Evolutionary conservation across 2,329 filamentous ascomycete species (phyloP), one percentile per base, ranked within the genome.

Genomic region (Aureobasidium sp.): DNA sequence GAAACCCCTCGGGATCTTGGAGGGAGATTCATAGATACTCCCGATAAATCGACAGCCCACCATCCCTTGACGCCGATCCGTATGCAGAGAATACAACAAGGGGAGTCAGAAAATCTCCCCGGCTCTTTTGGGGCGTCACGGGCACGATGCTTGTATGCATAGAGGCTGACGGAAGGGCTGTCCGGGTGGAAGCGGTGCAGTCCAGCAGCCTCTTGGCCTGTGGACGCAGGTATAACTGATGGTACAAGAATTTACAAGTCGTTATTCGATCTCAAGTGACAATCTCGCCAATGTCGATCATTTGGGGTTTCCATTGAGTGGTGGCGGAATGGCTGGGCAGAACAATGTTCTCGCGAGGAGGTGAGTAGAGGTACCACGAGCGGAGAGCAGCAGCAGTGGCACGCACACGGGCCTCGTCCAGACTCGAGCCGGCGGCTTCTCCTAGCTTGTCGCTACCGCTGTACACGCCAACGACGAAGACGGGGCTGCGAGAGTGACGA

Each of bases 281-380:
- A 61, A 85, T 77, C 71, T 85, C 82, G 15, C 82, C 82, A 54
- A 78, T 74, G 71, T 85, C 82, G 60, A 85, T 74, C 71, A 82
- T 75, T 63, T 81, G 79, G n/a, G 81, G 78, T 68, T 76, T 78
- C 78, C 81, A 85, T 29, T 50, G 24, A 19, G 50, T 70, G 40
- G 72, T 74, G 62, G 75, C 72, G 65, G 72, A 78, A 64, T 80
- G 79, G 66, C 79, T 82, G 29, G 82, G 82, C 60, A 82, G 70
- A 35, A 77, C 76, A 7, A 78, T 74, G 27, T 79, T 73, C 37
- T 82, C 74, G 8, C 77, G 73, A 48, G 84, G 71, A 1, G 94
- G 93, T 73, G 87, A 92, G 79, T 99, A 99, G 59, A 99, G 80
- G 75, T 99, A 99, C 94, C 94, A 99, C 6, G 87, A 82, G 81